Base-by-base conservation (phyloP, 495 filamentous ascomycete genomes). In the Aspergillus kassunensis region DNA sequence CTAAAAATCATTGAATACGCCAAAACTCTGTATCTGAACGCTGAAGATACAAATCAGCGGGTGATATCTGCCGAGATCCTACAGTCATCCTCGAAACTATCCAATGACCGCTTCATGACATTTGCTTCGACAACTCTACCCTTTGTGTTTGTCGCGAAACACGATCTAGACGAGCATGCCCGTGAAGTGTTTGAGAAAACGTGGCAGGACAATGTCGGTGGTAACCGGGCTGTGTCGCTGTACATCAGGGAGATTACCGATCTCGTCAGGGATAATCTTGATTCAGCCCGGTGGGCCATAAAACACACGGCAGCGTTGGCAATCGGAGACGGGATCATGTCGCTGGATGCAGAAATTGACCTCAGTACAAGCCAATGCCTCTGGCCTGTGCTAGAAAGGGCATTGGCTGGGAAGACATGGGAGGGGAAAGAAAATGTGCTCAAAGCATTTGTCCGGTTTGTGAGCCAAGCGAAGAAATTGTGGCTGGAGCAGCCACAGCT, bases 171-270 rank as follows among this genome's bases (percentile, higher is more conserved):
- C 53, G 85, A 88, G 20, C 83, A 87, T 49, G 88, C 91, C 15
- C 78, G 78, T 27, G 83, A 86, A 53, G 74, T 80, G 11, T 95
- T 92, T 55, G 80, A 82, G 30, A 87, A 90, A 42, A 88, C 87
- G 0, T 98, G 93, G 93, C 79, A 79, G 31, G 88, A 95, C 51
- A 91, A 91, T 62, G 91, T 92, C 2, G 91, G 90, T 30, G 90
- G 91, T 33, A 81, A 81, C 16, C 80, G 90, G 25, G 85, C 88
- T 1, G 88, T 96, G 18, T 77, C 86, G 49, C 77, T 96, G 2
- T 95, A 96, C 61, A 74, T 95, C 16, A 77, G 76, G 35, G 93
- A 98, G 69, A 95, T 97, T 55, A 72, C 87, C 13, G 70, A 66
- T 12, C 72, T 97, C 1, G 80, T 82, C 12, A 74, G 79, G 15